These are phyloP conservation scores for Tilletia indica DNA, from an alignment of 1,284 basidiomycete species.

Conservation along the genomic window DNA sequence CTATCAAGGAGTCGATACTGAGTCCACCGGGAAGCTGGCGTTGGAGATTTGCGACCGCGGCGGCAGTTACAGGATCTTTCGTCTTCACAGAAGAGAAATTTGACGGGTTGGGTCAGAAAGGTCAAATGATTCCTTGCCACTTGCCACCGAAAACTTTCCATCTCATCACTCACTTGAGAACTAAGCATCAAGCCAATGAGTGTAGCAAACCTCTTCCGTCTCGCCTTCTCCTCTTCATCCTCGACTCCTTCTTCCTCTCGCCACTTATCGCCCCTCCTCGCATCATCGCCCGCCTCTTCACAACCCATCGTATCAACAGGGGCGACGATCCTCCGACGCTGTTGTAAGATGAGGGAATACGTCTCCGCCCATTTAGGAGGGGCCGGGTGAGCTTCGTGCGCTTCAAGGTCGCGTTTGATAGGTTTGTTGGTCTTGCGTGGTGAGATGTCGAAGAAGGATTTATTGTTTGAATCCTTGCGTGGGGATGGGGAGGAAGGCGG, in stretches of 20 bases:
- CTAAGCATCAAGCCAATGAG: slow-evolving; percentile 92
- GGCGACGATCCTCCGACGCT: slow-evolving; percentile 46
- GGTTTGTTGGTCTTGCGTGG: slow-evolving; percentile 39
- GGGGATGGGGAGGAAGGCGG: too few relatives aligned
- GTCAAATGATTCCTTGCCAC: too few relatives aligned
- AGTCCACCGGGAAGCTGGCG: slow-evolving; percentile 72
- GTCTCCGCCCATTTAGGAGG: slow-evolving; percentile 41
- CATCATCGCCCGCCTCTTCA: slow-evolving; percentile 45
- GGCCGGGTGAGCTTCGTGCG: slow-evolving; percentile 40
- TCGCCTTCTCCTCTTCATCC: slow-evolving; percentile 28
- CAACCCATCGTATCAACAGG: slow-evolving; percentile 56
- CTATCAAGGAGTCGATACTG: slow-evolving; percentile 70
- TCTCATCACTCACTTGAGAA: slow-evolving; percentile 58
- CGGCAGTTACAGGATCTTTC: slow-evolving; percentile 71
- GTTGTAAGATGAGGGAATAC: slow-evolving; percentile 34
- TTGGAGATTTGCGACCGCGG: slow-evolving; percentile 76
- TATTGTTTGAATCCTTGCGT: neutral
- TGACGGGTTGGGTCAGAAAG: too few relatives aligned
- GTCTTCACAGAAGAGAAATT: slow-evolving; percentile 62
- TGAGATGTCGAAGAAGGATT: slow-evolving; percentile 31
- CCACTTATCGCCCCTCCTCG: slow-evolving; percentile 38
- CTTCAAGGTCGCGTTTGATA: slow-evolving; percentile 48
- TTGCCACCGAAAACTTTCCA: too few relatives aligned
- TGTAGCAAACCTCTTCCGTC: slow-evolving; percentile 78
- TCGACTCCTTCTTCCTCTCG: slow-evolving; percentile 23